Conservation (phyloP, 1,284 basidiomycete species). For the Rhodotorula sp. region DNA sequence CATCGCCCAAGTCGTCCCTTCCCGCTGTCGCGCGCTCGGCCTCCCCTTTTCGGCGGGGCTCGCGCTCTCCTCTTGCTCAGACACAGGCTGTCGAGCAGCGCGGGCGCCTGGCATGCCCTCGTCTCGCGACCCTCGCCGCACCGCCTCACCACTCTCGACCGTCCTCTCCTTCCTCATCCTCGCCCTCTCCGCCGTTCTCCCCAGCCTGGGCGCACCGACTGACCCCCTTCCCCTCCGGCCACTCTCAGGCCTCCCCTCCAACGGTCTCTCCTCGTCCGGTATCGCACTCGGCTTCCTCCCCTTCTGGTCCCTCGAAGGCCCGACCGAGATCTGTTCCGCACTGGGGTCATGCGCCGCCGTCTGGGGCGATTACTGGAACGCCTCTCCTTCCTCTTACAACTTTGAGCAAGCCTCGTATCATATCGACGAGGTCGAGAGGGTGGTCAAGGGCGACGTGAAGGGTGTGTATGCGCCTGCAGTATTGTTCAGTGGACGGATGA, state of each 20-base stretch:
- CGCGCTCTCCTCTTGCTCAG: too few species aligned
- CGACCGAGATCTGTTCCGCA: constrained; percentile 43
- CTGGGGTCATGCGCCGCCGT: constrained; percentile 33
- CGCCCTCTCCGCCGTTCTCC: background rate
- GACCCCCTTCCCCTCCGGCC: background rate
- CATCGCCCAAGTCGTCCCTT: constrained; percentile 1
- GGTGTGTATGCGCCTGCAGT: constrained; percentile 42
- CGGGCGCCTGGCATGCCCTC: too few species aligned
- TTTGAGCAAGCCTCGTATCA: constrained; percentile 41
- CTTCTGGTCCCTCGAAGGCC: constrained; percentile 46
- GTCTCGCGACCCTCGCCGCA: too few species aligned
- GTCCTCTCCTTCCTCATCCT: background rate
- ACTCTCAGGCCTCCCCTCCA: constrained; percentile 34
- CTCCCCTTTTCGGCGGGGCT: too few species aligned
- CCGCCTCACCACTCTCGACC: too few species aligned
- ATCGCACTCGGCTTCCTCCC: constrained; percentile 42
- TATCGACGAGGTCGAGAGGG: constrained; percentile 19
- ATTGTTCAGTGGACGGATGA: constrained; percentile 33
- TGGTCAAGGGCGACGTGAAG: constrained; percentile 20
- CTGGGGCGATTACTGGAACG: constrained; percentile 43
- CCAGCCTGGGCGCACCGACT: background rate
- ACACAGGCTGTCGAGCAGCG: too few species aligned
- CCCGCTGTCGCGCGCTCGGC: background rate
- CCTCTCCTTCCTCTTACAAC: constrained; percentile 18
- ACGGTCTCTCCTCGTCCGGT: constrained; percentile 15